These are phyloP conservation scores for Ramularia endophylla DNA, from an alignment of 2,329 filamentous ascomycete species.

Conservation along the genomic window DNA sequence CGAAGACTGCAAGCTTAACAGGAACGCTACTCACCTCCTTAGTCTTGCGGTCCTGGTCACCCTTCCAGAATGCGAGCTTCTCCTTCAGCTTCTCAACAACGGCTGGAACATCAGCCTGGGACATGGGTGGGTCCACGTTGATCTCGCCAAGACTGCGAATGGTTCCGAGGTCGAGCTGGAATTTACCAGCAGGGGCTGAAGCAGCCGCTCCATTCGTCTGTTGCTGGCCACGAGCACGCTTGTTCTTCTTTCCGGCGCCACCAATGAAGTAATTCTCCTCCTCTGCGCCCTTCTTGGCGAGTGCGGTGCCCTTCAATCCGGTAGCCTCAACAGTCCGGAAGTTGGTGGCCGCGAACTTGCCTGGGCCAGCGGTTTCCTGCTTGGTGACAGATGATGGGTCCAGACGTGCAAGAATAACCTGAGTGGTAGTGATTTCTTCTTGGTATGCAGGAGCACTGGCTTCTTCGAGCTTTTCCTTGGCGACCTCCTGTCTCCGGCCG, in stretches of 20 bases:
- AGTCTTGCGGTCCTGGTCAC: conserved; percentile 82
- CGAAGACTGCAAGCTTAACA: conserved; percentile 1
- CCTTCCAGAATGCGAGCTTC: conserved; percentile 88
- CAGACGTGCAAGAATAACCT: conserved; percentile 84
- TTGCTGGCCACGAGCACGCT: conserved; percentile 60
- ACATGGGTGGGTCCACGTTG: conserved; percentile 82
- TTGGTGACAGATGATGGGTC: conserved; percentile 62
- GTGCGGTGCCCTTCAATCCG: conserved; percentile 76
- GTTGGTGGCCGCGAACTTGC: conserved; percentile 71
- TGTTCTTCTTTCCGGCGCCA: conserved; percentile 76
- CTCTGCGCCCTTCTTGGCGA: conserved; percentile 72
- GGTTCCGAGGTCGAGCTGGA: conserved; percentile 83
- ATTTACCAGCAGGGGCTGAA: conserved; percentile 52
- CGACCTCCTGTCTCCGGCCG: conserved; percentile 69
- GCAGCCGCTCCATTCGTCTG: conserved; percentile 64
- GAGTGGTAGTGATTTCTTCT: conserved; percentile 85
- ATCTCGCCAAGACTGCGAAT: conserved; percentile 85
- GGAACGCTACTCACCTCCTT: conserved; percentile 62
- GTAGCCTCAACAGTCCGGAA: conserved; percentile 78
- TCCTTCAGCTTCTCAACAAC: conserved; percentile 84
- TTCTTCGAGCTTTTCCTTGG: conserved; percentile 70
- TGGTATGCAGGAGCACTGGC: conserved; percentile 82
- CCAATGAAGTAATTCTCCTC: conserved; percentile 79
- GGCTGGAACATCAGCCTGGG: conserved; percentile 70
- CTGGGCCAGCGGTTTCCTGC: conserved; percentile 58